Evolutionary conservation across 1,139 yeast genomes (phyloP).

Genomic region (Debaryomyces singareniensis): DNA sequence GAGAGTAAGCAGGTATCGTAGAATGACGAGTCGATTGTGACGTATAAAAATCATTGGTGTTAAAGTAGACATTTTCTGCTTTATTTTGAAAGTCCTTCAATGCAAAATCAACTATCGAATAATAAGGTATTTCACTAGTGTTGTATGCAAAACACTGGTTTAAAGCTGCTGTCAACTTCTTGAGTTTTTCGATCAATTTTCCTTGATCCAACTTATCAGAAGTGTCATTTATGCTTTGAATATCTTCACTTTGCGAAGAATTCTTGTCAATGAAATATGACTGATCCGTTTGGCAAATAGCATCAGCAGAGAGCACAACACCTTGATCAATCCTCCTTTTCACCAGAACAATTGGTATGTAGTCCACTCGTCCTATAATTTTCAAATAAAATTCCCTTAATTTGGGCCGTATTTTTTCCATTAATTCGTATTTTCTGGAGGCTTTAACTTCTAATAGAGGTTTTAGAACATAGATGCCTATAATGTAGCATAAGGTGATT

Average conservation of each 20-base stretch:
- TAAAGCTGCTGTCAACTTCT: conserved; percentile 17
- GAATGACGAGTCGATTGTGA: background rate
- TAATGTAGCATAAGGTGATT: conserved; percentile 23
- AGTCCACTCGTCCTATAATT: conserved; percentile 27
- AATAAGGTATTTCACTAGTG: conserved; percentile 29
- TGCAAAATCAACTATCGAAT: conserved; percentile 19
- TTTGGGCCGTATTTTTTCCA: conserved; percentile 27
- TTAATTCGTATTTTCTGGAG: conserved; percentile 25
- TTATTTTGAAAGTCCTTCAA: conserved; percentile 33
- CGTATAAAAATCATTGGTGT: conserved; percentile 9
- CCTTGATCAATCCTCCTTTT: conserved; percentile 17
- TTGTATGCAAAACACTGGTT: conserved; percentile 23
- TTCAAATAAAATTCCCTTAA: conserved; percentile 33
- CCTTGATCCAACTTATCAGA: conserved; percentile 23
- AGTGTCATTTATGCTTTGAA: conserved; percentile 12
- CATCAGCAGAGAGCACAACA: conserved; percentile 33
- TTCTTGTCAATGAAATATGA: conserved; percentile 12
- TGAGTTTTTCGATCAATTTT: conserved; percentile 18
- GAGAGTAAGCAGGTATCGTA: conserved; percentile 6
- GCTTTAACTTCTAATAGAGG: conserved; percentile 31
- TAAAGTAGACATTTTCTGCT: conserved; percentile 31
- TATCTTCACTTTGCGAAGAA: conserved; percentile 8
- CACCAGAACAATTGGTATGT: conserved; percentile 37
- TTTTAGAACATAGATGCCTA: conserved; percentile 27
- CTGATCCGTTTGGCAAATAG: conserved; percentile 31